These are phyloP conservation scores for Fusarium miscanthi DNA, from an alignment of 2,329 filamentous ascomycete species.

Conservation along the genomic window DNA sequence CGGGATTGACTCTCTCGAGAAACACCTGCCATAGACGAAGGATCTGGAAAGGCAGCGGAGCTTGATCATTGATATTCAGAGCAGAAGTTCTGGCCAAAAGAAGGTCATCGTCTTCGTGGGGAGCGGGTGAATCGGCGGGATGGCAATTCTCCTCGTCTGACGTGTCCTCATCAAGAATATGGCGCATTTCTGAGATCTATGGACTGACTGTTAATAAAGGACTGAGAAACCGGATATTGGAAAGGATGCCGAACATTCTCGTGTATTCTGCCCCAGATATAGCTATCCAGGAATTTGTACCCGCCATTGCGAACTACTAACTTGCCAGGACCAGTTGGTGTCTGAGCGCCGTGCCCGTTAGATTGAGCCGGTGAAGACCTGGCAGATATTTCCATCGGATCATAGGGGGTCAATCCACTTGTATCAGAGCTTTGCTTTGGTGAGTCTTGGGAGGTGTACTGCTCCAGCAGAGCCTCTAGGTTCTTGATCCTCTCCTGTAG, in stretches of 20 bases:
- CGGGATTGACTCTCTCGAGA: constrained; percentile 9
- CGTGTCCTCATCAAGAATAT: constrained; percentile 16
- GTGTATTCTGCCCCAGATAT: neutral
- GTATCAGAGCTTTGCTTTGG: neutral
- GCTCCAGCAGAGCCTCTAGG: constrained; percentile 7
- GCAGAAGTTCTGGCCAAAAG: neutral
- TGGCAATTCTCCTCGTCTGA: constrained; percentile 12
- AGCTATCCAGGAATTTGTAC: constrained; percentile 14
- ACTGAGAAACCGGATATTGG: fast-evolving
- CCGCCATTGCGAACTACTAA: constrained; percentile 12
- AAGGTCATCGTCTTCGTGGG: constrained; percentile 4
- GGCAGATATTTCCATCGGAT: neutral
- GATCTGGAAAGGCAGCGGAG: neutral
- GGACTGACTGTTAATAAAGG: fast-evolving
- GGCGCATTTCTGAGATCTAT: constrained; percentile 12
- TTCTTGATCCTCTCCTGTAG: constrained; percentile 15
- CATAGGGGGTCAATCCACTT: neutral
- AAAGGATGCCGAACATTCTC: neutral
- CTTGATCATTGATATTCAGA: neutral
- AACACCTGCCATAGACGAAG: constrained; percentile 12
- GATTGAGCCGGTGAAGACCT: neutral
- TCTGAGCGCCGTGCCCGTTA: neutral
- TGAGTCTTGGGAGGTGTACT: constrained; percentile 3
- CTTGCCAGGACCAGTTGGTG: neutral
- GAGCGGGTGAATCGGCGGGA: neutral